These are phyloP conservation scores for Gossypium raimondii DNA, from an alignment of 345 rosid genomes.

Conservation along the genomic window DNA sequence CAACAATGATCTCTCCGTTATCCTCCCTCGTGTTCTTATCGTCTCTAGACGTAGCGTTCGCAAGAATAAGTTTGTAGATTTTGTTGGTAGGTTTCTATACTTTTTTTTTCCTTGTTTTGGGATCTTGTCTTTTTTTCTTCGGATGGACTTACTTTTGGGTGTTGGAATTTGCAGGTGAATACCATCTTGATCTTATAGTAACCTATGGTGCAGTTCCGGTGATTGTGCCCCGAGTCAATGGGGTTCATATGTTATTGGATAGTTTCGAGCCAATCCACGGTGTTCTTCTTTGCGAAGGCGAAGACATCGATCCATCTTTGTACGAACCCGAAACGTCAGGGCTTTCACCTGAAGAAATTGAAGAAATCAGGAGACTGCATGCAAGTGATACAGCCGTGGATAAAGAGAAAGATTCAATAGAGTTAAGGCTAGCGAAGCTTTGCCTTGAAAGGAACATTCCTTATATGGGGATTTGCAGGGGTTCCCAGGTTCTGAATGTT, in stretches of 20 bases:
- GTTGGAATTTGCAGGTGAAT: slow-evolving; percentile 52
- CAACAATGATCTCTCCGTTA: neutral
- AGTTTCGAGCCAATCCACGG: slow-evolving; percentile 6
- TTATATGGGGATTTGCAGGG: slow-evolving; percentile 2
- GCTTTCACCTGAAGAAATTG: neutral
- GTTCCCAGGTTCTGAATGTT: neutral
- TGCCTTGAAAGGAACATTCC: slow-evolving; percentile 8
- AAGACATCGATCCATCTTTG: slow-evolving; percentile 1
- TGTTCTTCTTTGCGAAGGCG: slow-evolving; percentile 1
- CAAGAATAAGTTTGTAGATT: slow-evolving; percentile 2
- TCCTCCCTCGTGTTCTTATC: slow-evolving; percentile 1
- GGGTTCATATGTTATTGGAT: slow-evolving; percentile 1
- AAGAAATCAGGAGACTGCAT: slow-evolving; percentile 2
- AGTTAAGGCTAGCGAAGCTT: neutral
- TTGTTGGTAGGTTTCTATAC: neutral
- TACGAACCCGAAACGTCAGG: neutral
- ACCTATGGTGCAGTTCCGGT: neutral
- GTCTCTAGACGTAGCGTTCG: slow-evolving; percentile 8
- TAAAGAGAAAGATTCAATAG: slow-evolving; percentile 4
- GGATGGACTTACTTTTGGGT: neutral
- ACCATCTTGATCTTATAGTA: slow-evolving; percentile 85
- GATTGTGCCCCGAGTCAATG: neutral
- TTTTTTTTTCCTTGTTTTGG: neutral
- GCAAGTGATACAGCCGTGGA: neutral
- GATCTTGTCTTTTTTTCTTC: neutral